phyloP scores from a whole-genome alignment of 1,139 yeast genomes.

The Taiozyma onychis region DNA sequence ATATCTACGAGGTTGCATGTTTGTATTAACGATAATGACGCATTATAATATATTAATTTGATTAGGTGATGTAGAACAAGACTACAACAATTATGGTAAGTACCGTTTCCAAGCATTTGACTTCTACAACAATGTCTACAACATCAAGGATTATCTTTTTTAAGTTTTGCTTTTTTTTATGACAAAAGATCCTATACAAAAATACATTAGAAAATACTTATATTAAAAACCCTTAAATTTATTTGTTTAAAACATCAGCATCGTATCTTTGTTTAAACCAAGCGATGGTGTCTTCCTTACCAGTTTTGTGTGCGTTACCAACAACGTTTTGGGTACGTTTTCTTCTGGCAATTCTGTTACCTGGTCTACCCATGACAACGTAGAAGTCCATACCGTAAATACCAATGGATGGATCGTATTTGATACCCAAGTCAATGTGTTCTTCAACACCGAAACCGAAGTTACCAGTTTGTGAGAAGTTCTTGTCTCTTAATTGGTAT shows the following conservation, averaged over 20 bases:
- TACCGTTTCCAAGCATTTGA: too few species aligned
- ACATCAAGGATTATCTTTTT: background rate
- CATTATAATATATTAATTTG: background rate
- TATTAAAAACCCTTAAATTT: constrained; percentile 19
- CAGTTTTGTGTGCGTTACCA: constrained; percentile 91
- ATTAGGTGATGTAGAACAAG: background rate
- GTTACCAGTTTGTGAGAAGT: constrained; percentile 99
- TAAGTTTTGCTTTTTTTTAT: background rate
- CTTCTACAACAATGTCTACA: background rate
- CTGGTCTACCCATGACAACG: constrained; percentile 99
- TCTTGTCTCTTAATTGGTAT: constrained; percentile 89
- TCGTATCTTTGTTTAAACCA: constrained; percentile 99
- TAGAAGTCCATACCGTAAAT: constrained; percentile 99
- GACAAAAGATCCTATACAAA: background rate
- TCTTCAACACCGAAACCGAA: constrained; percentile 99
- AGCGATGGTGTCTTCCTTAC: constrained; percentile 89
- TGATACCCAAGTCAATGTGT: constrained; percentile 99
- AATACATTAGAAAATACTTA: background rate
- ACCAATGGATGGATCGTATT: constrained; percentile 99
- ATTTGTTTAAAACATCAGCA: constrained; percentile 92
- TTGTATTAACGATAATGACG: background rate
- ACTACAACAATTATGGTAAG: too few species aligned
- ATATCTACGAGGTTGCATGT: background rate
- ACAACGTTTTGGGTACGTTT: constrained; percentile 88
- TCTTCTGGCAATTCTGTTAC: constrained; percentile 98